phyloP scores from a whole-genome alignment of 2,329 filamentous ascomycete species.

The Diaporthe aspalathi region DNA sequence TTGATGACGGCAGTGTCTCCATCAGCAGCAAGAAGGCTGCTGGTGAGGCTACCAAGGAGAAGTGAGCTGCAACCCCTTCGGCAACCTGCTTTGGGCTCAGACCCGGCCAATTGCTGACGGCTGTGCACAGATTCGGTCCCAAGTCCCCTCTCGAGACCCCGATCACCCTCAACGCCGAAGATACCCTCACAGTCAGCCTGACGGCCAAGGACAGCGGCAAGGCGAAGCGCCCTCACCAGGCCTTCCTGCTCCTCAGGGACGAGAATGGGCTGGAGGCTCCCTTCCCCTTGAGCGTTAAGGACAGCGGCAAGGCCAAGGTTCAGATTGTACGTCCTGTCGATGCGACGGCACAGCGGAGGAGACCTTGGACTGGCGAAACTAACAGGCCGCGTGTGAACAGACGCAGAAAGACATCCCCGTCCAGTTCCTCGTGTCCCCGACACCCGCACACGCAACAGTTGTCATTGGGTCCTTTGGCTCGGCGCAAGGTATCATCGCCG shows the following conservation, averaged over 20 bases:
- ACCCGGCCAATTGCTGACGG: slow-evolving; percentile 41
- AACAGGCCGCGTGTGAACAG: slow-evolving; percentile 59
- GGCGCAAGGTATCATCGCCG: slow-evolving; percentile 72
- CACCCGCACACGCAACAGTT: slow-evolving; percentile 82
- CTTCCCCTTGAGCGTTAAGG: slow-evolving; percentile 85
- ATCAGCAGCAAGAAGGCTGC: slow-evolving; percentile 72
- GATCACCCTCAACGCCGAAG: slow-evolving; percentile 73
- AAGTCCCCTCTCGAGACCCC: slow-evolving; percentile 71
- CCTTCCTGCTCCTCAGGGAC: slow-evolving; percentile 87
- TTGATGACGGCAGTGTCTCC: slow-evolving; percentile 77
- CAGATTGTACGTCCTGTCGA: slow-evolving; percentile 76
- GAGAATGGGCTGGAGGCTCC: slow-evolving; percentile 85
- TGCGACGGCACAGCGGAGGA: background rate
- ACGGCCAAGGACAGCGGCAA: slow-evolving; percentile 84
- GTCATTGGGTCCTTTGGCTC: slow-evolving; percentile 89
- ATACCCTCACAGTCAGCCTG: slow-evolving; percentile 84
- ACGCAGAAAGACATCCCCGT: slow-evolving; percentile 88
- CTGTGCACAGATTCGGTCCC: slow-evolving; percentile 63
- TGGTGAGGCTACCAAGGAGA: slow-evolving; percentile 70
- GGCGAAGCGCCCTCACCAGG: slow-evolving; percentile 90
- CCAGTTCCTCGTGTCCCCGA: slow-evolving; percentile 77
- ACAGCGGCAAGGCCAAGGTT: slow-evolving; percentile 85
- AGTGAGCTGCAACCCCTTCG: slow-evolving; percentile 59
- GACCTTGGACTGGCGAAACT: slow-evolving; percentile 40
- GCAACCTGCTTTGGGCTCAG: background rate